phyloP scores from a whole-genome alignment of 495 filamentous ascomycete species.

The Lentithecium fluviatile region DNA sequence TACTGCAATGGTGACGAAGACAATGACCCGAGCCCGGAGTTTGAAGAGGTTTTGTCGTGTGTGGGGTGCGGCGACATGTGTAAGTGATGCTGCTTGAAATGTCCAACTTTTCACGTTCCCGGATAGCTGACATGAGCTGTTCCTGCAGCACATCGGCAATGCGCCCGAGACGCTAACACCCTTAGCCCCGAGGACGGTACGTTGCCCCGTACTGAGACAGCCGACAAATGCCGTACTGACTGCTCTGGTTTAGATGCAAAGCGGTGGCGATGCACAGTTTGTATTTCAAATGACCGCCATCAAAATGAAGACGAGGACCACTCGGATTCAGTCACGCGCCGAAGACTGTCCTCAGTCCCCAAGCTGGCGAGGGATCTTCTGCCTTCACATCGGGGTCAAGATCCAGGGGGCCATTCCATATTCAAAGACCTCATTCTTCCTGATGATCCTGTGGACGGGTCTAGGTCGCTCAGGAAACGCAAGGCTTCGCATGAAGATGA shows the following conservation, averaged over 20 bases:
- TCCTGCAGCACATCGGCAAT: slow-evolving; percentile 83
- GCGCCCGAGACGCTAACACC: slow-evolving; percentile 76
- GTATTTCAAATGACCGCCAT: slow-evolving; percentile 63
- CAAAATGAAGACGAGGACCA: slow-evolving; percentile 24
- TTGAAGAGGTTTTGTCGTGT: slow-evolving; percentile 81
- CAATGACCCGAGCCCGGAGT: slow-evolving; percentile 81
- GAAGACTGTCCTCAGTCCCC: slow-evolving; percentile 43
- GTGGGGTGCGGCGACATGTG: slow-evolving; percentile 82
- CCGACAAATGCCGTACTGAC: background rate
- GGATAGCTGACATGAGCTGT: slow-evolving; percentile 41
- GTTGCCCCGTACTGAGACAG: slow-evolving; percentile 28
- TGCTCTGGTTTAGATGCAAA: slow-evolving; percentile 51
- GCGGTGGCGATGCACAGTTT: slow-evolving; percentile 78
- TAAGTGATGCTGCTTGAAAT: slow-evolving; percentile 46
- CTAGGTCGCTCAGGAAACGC: slow-evolving; percentile 81
- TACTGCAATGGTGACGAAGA: slow-evolving; percentile 83
- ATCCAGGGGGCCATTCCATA: slow-evolving; percentile 79
- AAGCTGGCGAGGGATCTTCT: slow-evolving; percentile 67
- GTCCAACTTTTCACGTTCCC: slow-evolving; percentile 33
- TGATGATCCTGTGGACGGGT: slow-evolving; percentile 81
- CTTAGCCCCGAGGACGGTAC: slow-evolving; percentile 68
- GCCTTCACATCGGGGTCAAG: slow-evolving; percentile 64
- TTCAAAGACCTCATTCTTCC: slow-evolving; percentile 77
- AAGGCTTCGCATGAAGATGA: slow-evolving; percentile 65
- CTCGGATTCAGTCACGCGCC: slow-evolving; percentile 39